phyloP scores from a whole-genome alignment of 179 eudicot species.

The Patellifolia procumbens region DNA sequence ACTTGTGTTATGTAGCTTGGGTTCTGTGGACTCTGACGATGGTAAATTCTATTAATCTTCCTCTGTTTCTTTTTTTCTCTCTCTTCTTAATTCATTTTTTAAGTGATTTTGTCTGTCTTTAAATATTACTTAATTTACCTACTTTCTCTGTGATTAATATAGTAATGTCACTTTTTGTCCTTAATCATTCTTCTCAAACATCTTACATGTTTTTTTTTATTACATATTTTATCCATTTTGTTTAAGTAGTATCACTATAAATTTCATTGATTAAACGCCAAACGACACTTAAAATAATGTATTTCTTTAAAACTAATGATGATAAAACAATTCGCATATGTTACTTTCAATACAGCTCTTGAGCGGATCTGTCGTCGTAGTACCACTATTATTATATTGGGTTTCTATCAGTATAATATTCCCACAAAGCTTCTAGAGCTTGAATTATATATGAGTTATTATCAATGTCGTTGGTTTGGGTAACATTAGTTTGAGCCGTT shows the following conservation, averaged over 20 bases:
- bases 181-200: slow-evolving; percentile 13
- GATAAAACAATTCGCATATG: no score
- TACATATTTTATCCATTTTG: no score
- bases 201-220: no score
- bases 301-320: no score
- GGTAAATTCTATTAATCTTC: slow-evolving; percentile 46
- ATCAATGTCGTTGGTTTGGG: slow-evolving; percentile 24
- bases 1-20: slow-evolving; percentile 36
- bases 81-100: neutral
- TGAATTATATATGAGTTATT: neutral
- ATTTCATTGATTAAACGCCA: no score
- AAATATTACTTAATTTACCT: slow-evolving; percentile 23
- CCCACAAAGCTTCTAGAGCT: neutral
- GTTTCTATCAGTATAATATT: neutral
- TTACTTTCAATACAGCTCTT: no score
- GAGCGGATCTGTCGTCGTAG: no score
- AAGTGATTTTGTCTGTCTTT: slow-evolving; percentile 3
- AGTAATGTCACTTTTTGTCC: slow-evolving; percentile 34
- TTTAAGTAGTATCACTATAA: no score
- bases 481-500: slow-evolving; percentile 32
- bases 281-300: no score
- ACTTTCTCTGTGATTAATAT: slow-evolving; percentile 28
- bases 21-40: slow-evolving; percentile 62
- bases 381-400: slow-evolving; percentile 3
- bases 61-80: neutral